These are phyloP conservation scores for Colletotrichum lupini DNA, from an alignment of 2,329 filamentous ascomycete genomes.

Conservation along the genomic window DNA sequence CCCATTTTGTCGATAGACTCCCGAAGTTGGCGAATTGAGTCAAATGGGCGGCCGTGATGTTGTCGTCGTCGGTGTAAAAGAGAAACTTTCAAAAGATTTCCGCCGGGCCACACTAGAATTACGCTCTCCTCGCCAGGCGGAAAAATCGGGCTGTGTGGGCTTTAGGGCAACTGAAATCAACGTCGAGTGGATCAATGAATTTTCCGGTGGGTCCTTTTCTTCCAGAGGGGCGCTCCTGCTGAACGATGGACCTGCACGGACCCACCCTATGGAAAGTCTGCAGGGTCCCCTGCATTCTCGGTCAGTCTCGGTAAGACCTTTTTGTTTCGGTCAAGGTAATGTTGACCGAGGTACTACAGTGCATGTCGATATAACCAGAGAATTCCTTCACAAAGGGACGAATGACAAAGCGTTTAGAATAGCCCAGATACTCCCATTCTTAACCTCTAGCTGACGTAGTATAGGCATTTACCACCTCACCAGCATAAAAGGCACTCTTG, in stretches of 20 bases:
- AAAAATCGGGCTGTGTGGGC: slow-evolving; percentile 21
- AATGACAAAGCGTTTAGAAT: background rate
- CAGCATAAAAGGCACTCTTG: background rate
- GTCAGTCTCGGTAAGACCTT: background rate
- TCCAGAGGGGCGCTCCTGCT: background rate
- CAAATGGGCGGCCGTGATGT: slow-evolving; percentile 46
- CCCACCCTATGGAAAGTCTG: background rate
- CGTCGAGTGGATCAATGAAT: background rate
- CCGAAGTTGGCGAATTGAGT: slow-evolving; percentile 53
- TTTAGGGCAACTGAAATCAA: slow-evolving; percentile 12
- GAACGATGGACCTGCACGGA: background rate
- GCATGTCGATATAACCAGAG: background rate
- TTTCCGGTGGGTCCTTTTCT: background rate
- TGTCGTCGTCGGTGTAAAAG: slow-evolving; percentile 46
- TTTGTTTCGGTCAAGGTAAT: background rate
- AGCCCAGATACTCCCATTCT: background rate
- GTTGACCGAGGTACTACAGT: too few species aligned
- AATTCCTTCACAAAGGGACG: background rate
- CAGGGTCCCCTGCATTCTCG: background rate
- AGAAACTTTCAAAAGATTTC: slow-evolving; percentile 15
- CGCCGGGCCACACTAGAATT: slow-evolving; percentile 7
- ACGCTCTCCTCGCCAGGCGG: slow-evolving; percentile 4
- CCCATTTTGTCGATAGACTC: slow-evolving; percentile 67
- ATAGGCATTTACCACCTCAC: background rate
- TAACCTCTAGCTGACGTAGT: background rate